Evolutionary conservation across 2,329 filamentous ascomycete species (phyloP), one percentile per base, ranked within the genome.

Genomic region (Scedosporium boydii): DNA sequence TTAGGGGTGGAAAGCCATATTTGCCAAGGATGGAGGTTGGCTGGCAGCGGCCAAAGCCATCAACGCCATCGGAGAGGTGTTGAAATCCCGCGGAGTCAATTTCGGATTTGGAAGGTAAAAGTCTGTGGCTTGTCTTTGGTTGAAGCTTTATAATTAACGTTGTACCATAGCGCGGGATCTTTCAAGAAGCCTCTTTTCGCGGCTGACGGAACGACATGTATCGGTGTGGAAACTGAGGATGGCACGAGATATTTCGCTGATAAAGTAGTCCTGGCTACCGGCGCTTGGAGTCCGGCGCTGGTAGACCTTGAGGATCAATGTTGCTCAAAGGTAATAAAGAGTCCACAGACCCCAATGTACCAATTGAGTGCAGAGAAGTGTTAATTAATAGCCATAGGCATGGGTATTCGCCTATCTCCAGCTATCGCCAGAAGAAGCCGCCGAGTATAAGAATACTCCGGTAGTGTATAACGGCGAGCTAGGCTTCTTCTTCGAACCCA

Each of bases 401-500:
- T 80, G 78, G 78, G 76, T 78, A 0, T 75, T 77, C 29, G 77
- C 76, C 0, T 77, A 79, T 63, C 76, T 80, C 38, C 70, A 75
- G 61, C 69, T 80, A 56, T 73, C 73, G 0, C 71, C 74, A 0
- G 65, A 75, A 51, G 78, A 79, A 67, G 72, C 73, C 0, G 70
- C 70, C 2, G 66, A 70, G n/a, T 80, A 78, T 68, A 77, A 75
- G 62, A 67, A 72, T 53, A 67, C 72, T 0, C 78, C 78, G 0
- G 77, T 80, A 0, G 70, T 80, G 1, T 80, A 80, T 65, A 76
- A 81, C 42, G 73, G 77, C 53, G 76, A 77, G 4, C 69, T 75
- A 34, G 78, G 78, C 1, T 81, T 80, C 69, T 80, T 80, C 69
- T 80, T 81, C 68, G 78, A 80, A 62, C 75, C 76, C 1, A 75